Evolutionary conservation across 2,329 filamentous ascomycete species (phyloP).

Genomic region (Penicillium sp.): DNA sequence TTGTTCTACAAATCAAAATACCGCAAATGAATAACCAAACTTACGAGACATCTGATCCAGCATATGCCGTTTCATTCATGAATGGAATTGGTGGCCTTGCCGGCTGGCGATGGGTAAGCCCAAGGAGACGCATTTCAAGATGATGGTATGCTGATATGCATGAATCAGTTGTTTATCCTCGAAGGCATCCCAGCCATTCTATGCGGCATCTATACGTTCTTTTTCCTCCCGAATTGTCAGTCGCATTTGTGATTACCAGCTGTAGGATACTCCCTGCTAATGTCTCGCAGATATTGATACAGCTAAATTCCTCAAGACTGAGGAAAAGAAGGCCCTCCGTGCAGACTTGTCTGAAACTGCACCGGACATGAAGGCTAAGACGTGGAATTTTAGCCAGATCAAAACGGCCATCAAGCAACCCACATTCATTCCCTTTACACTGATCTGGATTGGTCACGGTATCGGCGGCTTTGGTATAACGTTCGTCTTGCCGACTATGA

Average conservation of each 20-base stretch:
- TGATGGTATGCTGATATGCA: no score
- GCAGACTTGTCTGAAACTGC: constrained; percentile 29
- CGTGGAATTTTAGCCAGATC: constrained; percentile 34
- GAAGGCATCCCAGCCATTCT: constrained; percentile 51
- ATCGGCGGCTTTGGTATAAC: constrained; percentile 45
- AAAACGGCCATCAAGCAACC: constrained; percentile 35
- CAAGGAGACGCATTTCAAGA: no score
- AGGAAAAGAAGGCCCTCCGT: constrained; percentile 36
- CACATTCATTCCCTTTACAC: constrained; percentile 39
- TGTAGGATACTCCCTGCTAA: no score
- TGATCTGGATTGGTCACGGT: constrained; percentile 45
- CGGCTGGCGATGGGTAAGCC: constrained; percentile 54
- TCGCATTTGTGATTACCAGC: no score
- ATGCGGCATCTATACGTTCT: constrained; percentile 44
- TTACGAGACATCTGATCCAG: no score
- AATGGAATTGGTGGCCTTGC: constrained; percentile 48
- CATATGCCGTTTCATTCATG: constrained; percentile 46
- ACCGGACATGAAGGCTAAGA: constrained; percentile 31
- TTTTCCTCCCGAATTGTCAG: constrained; percentile 49
- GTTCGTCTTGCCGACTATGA: constrained; percentile 45
- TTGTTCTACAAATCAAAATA: no score
- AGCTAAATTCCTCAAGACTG: constrained; percentile 43
- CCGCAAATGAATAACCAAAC: no score
- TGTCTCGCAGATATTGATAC: no score
- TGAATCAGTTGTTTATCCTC: constrained; percentile 52